Evolutionary conservation across 208 protist genomes (phyloP).

Genomic region (Leishmania martiniquensis): DNA sequence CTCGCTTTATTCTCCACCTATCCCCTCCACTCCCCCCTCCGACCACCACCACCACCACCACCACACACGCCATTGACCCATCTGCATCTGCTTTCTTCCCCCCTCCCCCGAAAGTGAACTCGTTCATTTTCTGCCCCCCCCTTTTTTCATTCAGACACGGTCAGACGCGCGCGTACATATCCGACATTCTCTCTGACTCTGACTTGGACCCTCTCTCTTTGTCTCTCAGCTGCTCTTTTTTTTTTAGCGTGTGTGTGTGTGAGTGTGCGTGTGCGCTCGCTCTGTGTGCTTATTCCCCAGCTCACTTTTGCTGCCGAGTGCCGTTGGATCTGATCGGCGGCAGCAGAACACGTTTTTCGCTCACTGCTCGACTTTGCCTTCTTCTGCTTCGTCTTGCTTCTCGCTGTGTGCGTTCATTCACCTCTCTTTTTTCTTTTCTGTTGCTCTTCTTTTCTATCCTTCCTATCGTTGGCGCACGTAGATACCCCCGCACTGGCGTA

Average conservation of each 20-base stretch:
- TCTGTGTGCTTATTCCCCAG: background rate
- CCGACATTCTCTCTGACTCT: background rate
- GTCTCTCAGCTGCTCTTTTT: background rate
- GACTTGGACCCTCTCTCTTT: too few relatives aligned
- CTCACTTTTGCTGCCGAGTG: too few relatives aligned
- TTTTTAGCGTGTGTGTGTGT: background rate
- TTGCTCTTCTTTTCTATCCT: background rate
- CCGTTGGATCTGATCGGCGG: background rate
- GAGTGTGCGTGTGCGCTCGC: background rate
- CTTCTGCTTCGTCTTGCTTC: background rate
- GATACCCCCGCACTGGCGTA: background rate
- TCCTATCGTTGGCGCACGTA: background rate
- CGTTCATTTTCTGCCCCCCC: background rate
- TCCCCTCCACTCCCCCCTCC: background rate
- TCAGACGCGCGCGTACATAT: background rate
- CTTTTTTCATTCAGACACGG: background rate
- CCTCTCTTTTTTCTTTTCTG: background rate
- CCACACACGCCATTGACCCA: background rate
- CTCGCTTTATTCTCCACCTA: background rate
- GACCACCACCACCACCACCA: background rate
- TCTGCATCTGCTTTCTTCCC: background rate
- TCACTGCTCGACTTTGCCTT: background rate
- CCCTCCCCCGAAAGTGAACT: background rate
- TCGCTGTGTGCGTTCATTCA: background rate
- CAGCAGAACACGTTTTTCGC: background rate